A percentile compares a stretch with the other conserved stretches of the same genome.
phyloP scores from a whole-genome alignment of 495 filamentous ascomycete species.

The Mycothermus thermophilus region DNA sequence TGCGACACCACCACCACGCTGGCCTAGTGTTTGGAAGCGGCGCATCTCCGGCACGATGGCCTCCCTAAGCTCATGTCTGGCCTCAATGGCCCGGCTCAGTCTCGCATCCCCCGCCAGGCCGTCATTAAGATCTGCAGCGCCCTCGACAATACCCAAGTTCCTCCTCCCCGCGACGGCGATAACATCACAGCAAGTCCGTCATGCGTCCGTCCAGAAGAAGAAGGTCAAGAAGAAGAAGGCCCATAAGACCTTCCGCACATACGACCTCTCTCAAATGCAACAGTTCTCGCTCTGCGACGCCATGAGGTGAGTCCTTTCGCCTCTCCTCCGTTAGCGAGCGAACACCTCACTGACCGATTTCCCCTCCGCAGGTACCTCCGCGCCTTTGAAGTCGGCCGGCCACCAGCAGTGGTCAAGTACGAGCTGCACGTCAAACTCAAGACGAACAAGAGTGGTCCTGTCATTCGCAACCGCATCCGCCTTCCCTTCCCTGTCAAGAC shows the following conservation, averaged over 20 bases:
- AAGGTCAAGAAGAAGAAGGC: constrained; percentile 43
- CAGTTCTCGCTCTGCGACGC: constrained; percentile 80
- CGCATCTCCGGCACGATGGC: constrained; percentile 25
- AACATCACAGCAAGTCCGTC: constrained; percentile 23
- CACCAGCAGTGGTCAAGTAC: constrained; percentile 64
- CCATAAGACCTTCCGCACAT: constrained; percentile 45
- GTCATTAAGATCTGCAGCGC: too few species aligned
- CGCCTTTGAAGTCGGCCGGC: constrained; percentile 77
- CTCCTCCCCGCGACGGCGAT: constrained; percentile 24
- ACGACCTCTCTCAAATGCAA: constrained; percentile 46
- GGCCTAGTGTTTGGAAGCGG: constrained; percentile 1
- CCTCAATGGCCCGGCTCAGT: constrained; percentile 47
- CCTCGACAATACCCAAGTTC: constrained; percentile 28
- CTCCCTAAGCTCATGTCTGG: constrained; percentile 38
- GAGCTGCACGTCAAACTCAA: constrained; percentile 69
- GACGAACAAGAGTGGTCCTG: constrained; percentile 66
- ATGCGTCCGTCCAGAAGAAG: constrained; percentile 34
- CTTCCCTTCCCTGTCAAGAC: constrained; percentile 82
- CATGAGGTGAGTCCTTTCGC: constrained; percentile 52
- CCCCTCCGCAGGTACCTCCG: constrained; percentile 60
- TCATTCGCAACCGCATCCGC: constrained; percentile 72
- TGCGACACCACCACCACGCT: constrained; percentile 5
- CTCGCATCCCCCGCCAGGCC: constrained; percentile 24
- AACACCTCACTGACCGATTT: constrained; percentile 55
- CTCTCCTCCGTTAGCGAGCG: background rate